Conservation (phyloP, 2,329 filamentous ascomycete genomes). For the Alternaria arborescens region DNA sequence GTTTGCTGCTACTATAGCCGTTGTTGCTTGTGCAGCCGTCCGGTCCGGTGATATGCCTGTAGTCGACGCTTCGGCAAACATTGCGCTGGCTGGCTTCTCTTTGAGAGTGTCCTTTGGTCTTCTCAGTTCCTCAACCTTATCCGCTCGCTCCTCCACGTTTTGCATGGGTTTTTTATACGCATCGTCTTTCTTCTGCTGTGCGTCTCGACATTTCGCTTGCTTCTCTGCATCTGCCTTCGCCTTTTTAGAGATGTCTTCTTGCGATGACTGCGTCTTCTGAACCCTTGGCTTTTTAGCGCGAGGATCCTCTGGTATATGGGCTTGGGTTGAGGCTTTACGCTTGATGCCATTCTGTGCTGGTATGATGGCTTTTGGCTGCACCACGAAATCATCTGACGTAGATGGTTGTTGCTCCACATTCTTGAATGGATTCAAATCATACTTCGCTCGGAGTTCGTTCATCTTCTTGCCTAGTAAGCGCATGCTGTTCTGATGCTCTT, state of each 20-base stretch:
- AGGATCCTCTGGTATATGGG: not conserved
- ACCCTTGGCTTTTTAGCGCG: constrained; percentile 1
- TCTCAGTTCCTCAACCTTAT: not conserved
- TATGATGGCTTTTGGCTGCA: not conserved
- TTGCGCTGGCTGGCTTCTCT: not conserved
- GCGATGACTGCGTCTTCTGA: not conserved
- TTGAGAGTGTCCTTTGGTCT: not conserved
- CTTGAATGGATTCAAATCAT: not conserved
- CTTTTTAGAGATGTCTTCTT: not conserved
- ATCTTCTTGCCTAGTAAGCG: not conserved
- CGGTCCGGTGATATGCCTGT: constrained; percentile 2
- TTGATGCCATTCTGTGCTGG: not conserved
- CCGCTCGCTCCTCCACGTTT: not conserved
- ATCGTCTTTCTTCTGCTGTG: not conserved
- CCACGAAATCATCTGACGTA: not conserved
- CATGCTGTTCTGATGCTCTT: not conserved
- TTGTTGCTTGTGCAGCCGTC: not conserved
- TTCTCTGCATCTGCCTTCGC: not conserved
- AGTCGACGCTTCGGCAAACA: constrained; percentile 12
- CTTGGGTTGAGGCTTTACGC: not conserved
- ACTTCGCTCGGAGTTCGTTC: not conserved
- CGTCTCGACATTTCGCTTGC: not conserved
- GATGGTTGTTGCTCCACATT: not conserved
- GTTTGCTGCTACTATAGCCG: not conserved
- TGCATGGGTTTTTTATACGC: not conserved